Conservation (phyloP, 345 rosid genomes). For the Melaleuca quinquenervia region DNA sequence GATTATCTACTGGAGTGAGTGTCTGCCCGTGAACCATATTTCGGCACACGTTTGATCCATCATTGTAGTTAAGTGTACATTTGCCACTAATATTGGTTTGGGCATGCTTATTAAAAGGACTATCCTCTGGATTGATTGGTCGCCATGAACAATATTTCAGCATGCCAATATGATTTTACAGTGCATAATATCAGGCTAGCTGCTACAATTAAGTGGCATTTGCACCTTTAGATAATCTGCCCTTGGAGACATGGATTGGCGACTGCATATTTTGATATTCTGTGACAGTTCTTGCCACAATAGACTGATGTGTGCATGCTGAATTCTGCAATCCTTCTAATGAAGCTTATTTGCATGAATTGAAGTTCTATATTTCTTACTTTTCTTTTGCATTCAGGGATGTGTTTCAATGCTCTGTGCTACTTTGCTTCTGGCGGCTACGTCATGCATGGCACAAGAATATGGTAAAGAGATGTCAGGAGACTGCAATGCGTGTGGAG, state of each 20-base stretch:
- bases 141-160: background rate
- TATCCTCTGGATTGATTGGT: background rate
- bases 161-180: background rate
- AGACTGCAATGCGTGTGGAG: conserved; percentile 41
- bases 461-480: conserved; percentile 66
- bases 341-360: background rate
- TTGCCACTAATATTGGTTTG: background rate
- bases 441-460: conserved; percentile 91
- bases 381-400: conserved; percentile 48
- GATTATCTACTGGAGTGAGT: background rate
- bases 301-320: background rate
- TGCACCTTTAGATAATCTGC: background rate
- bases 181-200: background rate
- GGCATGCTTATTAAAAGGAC: background rate
- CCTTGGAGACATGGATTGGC: background rate
- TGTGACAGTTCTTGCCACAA: background rate
- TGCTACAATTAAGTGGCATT: background rate
- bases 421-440: conserved; percentile 77
- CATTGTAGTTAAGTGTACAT: background rate
- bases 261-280: background rate
- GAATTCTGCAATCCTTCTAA: background rate
- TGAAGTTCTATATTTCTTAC: background rate
- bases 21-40: background rate
- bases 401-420: conserved; percentile 82
- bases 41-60: background rate